These are phyloP conservation scores for Lasiosphaeria ovina DNA, from an alignment of 495 filamentous ascomycete species.

Conservation along the genomic window DNA sequence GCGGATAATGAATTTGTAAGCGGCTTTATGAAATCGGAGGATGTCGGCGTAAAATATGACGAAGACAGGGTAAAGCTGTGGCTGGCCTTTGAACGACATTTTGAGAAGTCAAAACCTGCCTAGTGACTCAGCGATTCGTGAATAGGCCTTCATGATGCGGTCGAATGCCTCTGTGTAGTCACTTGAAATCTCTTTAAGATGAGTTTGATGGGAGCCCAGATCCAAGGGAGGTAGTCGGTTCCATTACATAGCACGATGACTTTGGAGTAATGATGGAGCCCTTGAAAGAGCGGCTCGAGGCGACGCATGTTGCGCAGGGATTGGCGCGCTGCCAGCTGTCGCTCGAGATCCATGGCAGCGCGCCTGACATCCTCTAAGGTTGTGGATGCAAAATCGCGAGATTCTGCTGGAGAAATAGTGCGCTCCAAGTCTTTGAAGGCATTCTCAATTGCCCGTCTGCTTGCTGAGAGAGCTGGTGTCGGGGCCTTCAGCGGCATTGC, in stretches of 20 bases:
- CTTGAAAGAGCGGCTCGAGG: slow-evolving; percentile 37
- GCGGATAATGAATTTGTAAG: slow-evolving; percentile 45
- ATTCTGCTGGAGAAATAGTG: slow-evolving; percentile 29
- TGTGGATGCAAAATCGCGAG: slow-evolving; percentile 25
- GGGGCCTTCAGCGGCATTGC: slow-evolving; percentile 13
- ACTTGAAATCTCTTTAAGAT: slow-evolving; percentile 39
- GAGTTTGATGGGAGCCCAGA: slow-evolving; percentile 49
- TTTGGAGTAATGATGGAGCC: slow-evolving; percentile 40
- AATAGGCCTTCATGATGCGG: slow-evolving; percentile 40
- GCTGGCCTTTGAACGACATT: slow-evolving; percentile 27
- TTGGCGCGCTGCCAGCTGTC: slow-evolving; percentile 33
- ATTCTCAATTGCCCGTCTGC: slow-evolving; percentile 11
- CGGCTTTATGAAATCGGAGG: slow-evolving; percentile 43
- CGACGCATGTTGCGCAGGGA: slow-evolving; percentile 41
- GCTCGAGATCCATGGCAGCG: slow-evolving; percentile 37
- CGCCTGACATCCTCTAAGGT: slow-evolving; percentile 37
- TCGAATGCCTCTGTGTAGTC: slow-evolving; percentile 42
- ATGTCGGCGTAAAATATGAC: slow-evolving; percentile 45
- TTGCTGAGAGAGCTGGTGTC: slow-evolving; percentile 6
- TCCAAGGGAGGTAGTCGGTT: slow-evolving; percentile 45
- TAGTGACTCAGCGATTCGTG: slow-evolving; percentile 38
- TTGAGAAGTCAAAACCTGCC: slow-evolving; percentile 36
- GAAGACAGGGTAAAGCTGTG: slow-evolving; percentile 38
- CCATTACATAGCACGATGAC: slow-evolving; percentile 42
- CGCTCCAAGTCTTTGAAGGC: slow-evolving; percentile 35